Evolutionary conservation across 164 flowering plant genomes (phyloP).

Genomic region (Piper betle): DNA sequence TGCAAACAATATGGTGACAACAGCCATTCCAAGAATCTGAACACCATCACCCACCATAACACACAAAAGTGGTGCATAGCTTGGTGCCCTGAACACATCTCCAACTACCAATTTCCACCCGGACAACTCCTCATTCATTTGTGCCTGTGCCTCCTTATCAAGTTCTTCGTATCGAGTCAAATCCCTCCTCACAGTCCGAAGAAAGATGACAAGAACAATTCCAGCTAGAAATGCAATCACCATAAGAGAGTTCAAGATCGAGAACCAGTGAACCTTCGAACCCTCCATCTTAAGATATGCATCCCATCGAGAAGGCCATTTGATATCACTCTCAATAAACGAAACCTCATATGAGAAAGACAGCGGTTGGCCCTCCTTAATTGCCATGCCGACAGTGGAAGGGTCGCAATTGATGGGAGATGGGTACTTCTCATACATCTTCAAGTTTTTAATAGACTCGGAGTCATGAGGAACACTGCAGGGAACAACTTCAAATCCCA

Average conservation of each 20-base stretch:
- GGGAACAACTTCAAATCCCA: conserved; percentile 75
- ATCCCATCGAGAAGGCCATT: conserved; percentile 93
- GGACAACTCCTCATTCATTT: conserved; percentile 82
- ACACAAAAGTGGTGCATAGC: conserved; percentile 42
- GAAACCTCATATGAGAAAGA: conserved; percentile 59
- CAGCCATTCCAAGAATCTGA: conserved; percentile 79
- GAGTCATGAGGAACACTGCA: conserved; percentile 44
- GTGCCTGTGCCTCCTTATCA: conserved; percentile 89
- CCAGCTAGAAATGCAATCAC: conserved; percentile 84
- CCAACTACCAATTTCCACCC: conserved; percentile 92
- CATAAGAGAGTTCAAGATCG: conserved; percentile 75
- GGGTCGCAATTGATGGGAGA: conserved; percentile 49
- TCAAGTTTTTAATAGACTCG: conserved; percentile 36
- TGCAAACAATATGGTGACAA: conserved; percentile 73
- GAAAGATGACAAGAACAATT: conserved; percentile 75
- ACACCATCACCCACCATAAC: conserved; percentile 79
- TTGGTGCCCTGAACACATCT: conserved; percentile 79
- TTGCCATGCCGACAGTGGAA: conserved; percentile 37
- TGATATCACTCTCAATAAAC: conserved; percentile 67
- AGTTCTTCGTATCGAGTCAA: conserved; percentile 76
- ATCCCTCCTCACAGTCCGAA: conserved; percentile 72
- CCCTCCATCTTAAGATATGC: conserved; percentile 91
- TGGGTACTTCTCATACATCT: conserved; percentile 46
- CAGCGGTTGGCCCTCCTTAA: conserved; percentile 55
- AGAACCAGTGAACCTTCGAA: conserved; percentile 82